Percentiles rank a stretch among this genome's conserved stretches.
Conservation (phyloP, 306 rosid genomes). For the Rosa persica region DNA sequence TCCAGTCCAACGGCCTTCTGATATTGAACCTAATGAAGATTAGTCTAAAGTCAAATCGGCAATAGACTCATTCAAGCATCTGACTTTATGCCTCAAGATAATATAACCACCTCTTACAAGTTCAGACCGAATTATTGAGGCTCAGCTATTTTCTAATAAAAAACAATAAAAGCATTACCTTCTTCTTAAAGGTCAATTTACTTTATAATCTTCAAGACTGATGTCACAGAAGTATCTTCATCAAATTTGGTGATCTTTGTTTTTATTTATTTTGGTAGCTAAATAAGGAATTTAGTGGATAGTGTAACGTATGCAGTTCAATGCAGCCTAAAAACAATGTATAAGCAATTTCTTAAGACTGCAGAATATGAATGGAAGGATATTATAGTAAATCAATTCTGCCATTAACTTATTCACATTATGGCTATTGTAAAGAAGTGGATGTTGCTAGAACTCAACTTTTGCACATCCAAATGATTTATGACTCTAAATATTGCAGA, state of each 20-base stretch:
- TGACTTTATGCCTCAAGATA: slow-evolving; percentile 17
- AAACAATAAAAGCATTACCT: background rate
- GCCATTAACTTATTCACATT: background rate
- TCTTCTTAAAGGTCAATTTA: background rate
- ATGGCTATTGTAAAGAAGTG: background rate
- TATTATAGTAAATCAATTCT: background rate
- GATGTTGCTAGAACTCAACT: background rate
- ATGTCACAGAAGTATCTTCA: background rate
- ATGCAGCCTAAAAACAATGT: background rate
- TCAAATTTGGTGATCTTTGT: background rate
- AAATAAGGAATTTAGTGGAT: background rate
- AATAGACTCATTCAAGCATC: slow-evolving; percentile 14
- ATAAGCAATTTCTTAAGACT: background rate
- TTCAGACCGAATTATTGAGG: background rate
- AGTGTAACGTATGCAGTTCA: background rate
- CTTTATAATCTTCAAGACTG: background rate
- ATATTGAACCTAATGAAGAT: background rate
- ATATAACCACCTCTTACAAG: background rate
- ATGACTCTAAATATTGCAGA: background rate
- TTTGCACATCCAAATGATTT: background rate
- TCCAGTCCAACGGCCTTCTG: slow-evolving; percentile 15
- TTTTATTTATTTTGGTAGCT: background rate
- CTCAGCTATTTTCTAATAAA: slow-evolving; percentile 1
- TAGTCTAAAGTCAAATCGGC: slow-evolving; percentile 11
- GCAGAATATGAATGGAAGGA: background rate